Evolutionary conservation across 306 rosid genomes (phyloP).

Genomic region (Vicia faba): DNA sequence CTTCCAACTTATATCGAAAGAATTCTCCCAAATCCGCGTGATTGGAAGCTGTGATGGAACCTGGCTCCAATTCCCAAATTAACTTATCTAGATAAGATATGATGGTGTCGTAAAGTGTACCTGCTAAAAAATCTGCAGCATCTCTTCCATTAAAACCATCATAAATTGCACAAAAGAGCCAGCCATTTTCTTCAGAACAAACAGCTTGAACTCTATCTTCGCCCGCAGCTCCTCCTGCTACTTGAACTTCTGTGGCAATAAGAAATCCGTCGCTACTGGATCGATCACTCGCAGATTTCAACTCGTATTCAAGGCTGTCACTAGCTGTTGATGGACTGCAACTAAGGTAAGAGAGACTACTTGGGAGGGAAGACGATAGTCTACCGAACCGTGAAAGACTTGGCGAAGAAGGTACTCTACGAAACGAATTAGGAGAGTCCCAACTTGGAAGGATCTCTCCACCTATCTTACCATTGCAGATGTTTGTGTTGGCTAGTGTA

Average conservation of each 20-base stretch:
- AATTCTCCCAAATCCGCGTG: conserved; percentile 42
- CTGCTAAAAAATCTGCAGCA: conserved; percentile 97
- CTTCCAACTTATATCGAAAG: conserved; percentile 41
- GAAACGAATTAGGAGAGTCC: conserved; percentile 95
- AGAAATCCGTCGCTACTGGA: conserved; percentile 77
- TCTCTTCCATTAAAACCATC: conserved; percentile 99
- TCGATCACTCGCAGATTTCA: conserved; percentile 61
- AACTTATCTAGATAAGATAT: conserved; percentile 61
- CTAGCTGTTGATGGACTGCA: conserved; percentile 79
- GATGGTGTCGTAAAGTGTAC: conserved; percentile 88
- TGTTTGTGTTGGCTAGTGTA: conserved; percentile 90
- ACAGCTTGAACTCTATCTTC: conserved; percentile 99
- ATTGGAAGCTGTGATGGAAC: conserved; percentile 39
- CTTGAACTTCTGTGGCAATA: conserved; percentile 78
- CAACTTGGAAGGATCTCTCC: conserved; percentile 91
- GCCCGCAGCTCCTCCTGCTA: conserved; percentile 99
- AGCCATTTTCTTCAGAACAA: conserved; percentile 96
- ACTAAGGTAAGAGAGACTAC: conserved; percentile 74
- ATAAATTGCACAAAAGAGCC: conserved; percentile 96
- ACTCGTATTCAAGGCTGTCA: conserved; percentile 60
- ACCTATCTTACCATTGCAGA: conserved; percentile 90
- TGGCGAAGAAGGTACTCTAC: conserved; percentile 80
- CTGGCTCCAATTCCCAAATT: conserved; percentile 58
- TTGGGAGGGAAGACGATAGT: conserved; percentile 81
- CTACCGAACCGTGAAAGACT: conserved; percentile 72